Evolutionary conservation across 148 eudicot genomes (phyloP).

Genomic region (Fagopyrum tataricum): DNA sequence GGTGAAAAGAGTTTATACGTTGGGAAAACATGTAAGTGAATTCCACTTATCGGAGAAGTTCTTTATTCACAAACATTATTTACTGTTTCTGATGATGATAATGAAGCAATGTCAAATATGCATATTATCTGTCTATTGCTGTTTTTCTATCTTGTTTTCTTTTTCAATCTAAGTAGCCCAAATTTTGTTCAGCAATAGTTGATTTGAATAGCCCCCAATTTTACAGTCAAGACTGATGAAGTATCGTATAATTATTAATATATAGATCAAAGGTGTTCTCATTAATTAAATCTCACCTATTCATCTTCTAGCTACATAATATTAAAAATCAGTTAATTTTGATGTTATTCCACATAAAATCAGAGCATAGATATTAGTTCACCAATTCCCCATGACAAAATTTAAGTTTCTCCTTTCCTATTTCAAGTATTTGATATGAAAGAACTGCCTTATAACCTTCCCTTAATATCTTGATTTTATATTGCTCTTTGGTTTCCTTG

Average conservation of each 20-base stretch:
- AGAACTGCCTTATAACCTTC: neutral
- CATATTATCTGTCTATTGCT: neutral
- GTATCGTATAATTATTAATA: neutral
- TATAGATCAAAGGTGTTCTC: neutral
- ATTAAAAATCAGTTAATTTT: neutral
- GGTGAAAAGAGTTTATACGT: neutral
- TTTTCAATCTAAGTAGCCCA: too few species aligned
- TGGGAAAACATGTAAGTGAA: neutral
- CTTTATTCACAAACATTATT: neutral
- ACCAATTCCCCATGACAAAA: neutral
- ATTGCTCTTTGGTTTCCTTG: neutral
- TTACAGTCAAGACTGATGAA: neutral
- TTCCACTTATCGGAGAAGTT: neutral
- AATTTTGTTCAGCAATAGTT: neutral
- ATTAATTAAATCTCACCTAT: neutral
- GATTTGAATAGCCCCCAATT: neutral
- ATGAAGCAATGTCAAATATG: neutral
- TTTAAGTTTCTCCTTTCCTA: neutral
- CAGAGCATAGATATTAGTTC: neutral
- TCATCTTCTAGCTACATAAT: neutral
- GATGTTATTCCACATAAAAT: neutral
- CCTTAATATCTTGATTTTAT: neutral
- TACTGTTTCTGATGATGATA: neutral
- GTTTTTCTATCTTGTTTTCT: too few species aligned
- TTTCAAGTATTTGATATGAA: neutral